A percentile compares a stretch with the other conserved stretches of the same genome.
Evolutionary conservation across 2,329 filamentous ascomycete genomes (phyloP).

Genomic region (Colletotrichum eleusines): DNA sequence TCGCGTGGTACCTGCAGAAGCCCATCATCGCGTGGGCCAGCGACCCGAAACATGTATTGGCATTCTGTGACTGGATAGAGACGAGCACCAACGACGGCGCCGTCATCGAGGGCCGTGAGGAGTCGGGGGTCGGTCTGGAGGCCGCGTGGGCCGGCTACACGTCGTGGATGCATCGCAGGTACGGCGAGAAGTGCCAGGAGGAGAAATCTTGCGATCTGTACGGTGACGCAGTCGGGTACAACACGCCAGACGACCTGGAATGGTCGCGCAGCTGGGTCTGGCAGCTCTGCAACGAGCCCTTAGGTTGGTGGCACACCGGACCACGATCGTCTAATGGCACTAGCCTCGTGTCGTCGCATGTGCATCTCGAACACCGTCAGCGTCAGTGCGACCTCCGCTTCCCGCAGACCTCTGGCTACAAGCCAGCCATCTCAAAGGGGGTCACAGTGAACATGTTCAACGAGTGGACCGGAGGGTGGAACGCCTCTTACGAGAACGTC

Average conservation of each 20-base stretch:
- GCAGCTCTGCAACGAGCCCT: constrained; percentile 40
- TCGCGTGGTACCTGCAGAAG: constrained; percentile 14
- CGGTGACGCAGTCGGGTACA: neutral
- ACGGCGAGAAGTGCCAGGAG: constrained; percentile 8
- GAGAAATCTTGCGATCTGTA: constrained; percentile 10
- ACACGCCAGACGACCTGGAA: neutral
- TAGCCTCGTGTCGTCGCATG: constrained; percentile 29
- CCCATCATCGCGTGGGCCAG: constrained; percentile 26
- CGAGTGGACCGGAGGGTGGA: constrained; percentile 31
- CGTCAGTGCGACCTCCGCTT: constrained; percentile 24
- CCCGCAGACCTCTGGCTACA: constrained; percentile 21
- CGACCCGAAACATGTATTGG: constrained; percentile 2
- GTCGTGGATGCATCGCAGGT: neutral
- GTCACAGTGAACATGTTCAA: constrained; percentile 34
- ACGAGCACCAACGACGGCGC: constrained; percentile 14
- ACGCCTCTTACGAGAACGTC: constrained; percentile 35
- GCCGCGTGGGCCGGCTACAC: constrained; percentile 20
- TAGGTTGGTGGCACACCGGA: constrained; percentile 34
- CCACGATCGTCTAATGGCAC: constrained; percentile 32
- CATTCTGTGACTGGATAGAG: constrained; percentile 29
- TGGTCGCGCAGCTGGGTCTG: constrained; percentile 24
- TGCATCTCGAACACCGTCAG: constrained; percentile 10
- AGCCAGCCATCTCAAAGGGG: constrained; percentile 26
- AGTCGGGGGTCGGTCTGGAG: constrained; percentile 14
- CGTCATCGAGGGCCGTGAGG: neutral